Evolutionary conservation across 169 alveolate genomes (phyloP), one percentile per base, ranked within the genome.

Genomic region (Babesia sp.): DNA sequence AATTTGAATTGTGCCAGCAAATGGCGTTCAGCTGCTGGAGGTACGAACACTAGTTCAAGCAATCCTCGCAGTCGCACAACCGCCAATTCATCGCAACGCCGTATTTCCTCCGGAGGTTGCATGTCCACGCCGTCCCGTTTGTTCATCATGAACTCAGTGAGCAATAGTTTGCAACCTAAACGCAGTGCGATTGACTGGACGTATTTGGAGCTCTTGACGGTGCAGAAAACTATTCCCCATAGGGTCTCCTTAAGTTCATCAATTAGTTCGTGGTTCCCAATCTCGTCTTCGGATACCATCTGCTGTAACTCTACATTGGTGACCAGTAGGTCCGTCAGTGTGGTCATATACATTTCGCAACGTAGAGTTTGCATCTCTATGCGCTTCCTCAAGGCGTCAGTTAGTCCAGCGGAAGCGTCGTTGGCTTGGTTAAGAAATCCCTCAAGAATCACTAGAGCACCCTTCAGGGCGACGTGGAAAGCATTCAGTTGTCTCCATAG

Each of bases 321-420:
- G 77, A 83, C 71, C 22, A 86, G 26, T 2, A 86, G 63, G 64
- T 86, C 92, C 14, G 85, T 83, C 26, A 86, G 76, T 18, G 82
- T 86, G 31, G 86, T 56, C 55, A 86, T 70, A 50, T 82, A 86
- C 82, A 86, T 81, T 41, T 86, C 92, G 51, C 92, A 86, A 20
- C 91, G 44, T 8, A 86, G 53, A 16, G 92, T 64, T 39, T 83
- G 82, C 34, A 86, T 59, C 61, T 86, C 92, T 28, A 86, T 39
- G 22, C 85, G 71, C 71, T 73, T 31, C 18, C 82, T 26, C 3
- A 53, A 29, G 5, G 45, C 34, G 55, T 36, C 46, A 12, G 28
- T 41, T 39, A 39, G 39, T 51, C 16, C 46, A 59, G 14, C 72
- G 11, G 53, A 36, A 24, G 41, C 66, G 55, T 28, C 73, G 44